Conservation (phyloP, 768 basidiomycete genomes). For the Cystoderma amianthinum region DNA sequence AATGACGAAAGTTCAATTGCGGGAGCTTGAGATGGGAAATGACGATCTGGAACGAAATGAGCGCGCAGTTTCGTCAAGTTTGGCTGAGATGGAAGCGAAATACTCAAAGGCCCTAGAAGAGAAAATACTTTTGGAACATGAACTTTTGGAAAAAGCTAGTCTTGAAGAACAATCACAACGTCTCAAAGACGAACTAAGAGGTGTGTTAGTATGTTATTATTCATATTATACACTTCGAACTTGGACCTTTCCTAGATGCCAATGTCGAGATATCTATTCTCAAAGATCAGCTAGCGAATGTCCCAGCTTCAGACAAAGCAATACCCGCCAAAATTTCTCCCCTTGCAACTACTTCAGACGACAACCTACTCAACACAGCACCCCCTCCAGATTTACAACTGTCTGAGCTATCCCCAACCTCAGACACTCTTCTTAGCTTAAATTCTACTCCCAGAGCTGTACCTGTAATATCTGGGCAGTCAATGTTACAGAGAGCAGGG, state of each 20-base stretch:
- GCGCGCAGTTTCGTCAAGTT: slow-evolving; percentile 74
- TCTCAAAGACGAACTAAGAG: slow-evolving; percentile 88
- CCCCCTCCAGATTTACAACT: slow-evolving; percentile 57
- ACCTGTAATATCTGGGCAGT: slow-evolving; percentile 30
- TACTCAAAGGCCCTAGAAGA: slow-evolving; percentile 91
- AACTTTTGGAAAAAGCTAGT: slow-evolving; percentile 83
- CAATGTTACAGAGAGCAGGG: slow-evolving; percentile 44
- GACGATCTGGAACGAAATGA: slow-evolving; percentile 96
- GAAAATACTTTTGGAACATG: slow-evolving; percentile 95
- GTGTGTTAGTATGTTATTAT: slow-evolving; percentile 34
- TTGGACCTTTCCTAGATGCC: slow-evolving; percentile 50
- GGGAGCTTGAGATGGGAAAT: slow-evolving; percentile 95
- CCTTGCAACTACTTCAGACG: slow-evolving; percentile 32
- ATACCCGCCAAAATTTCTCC: slow-evolving; percentile 21
- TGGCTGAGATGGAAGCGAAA: slow-evolving; percentile 81
- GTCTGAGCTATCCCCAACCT: slow-evolving; percentile 43
- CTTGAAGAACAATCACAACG: slow-evolving; percentile 90
- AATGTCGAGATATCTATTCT: slow-evolving; percentile 80
- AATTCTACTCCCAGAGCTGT: slow-evolving; percentile 31
- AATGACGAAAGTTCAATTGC: slow-evolving; percentile 62
- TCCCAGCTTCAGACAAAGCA: slow-evolving; percentile 20
- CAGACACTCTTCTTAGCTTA: slow-evolving; percentile 28
- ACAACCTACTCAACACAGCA: slow-evolving; percentile 51
- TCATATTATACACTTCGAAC: slow-evolving; percentile 2
- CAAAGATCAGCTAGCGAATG: slow-evolving; percentile 56